phyloP scores from a whole-genome alignment of 345 rosid genomes.

The Noccaea caerulescens region DNA sequence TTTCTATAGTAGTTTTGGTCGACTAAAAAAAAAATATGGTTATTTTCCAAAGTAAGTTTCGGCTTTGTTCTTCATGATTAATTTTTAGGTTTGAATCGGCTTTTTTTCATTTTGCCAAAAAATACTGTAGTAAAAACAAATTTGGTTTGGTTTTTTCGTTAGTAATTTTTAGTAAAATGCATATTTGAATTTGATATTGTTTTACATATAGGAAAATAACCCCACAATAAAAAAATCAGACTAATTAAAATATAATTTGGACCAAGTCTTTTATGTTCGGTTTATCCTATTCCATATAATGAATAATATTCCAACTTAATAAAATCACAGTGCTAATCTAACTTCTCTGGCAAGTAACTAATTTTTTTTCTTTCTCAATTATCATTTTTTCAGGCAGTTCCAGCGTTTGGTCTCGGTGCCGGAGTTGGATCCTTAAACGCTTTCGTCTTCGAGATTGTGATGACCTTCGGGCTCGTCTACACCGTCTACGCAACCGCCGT shows the following conservation, averaged over 20 bases:
- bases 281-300: not conserved
- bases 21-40: not conserved
- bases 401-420: constrained; percentile 64
- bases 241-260: not conserved
- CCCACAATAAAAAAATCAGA: not conserved
- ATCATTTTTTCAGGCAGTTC: constrained; percentile 50
- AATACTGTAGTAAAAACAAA: too few species aligned
- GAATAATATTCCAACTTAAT: not conserved
- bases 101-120: too few species aligned
- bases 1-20: not conserved
- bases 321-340: constrained; percentile 10
- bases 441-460: constrained; percentile 83
- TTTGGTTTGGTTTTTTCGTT: not conserved
- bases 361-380: not conserved
- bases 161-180: not conserved
- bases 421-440: constrained; percentile 81
- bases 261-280: not conserved
- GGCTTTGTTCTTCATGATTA: not conserved
- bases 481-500: constrained; percentile 94
- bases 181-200: not conserved
- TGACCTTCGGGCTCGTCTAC: constrained; percentile 92
- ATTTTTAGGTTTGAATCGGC: too few species aligned
- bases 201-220: not conserved
- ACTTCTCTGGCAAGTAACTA: constrained; percentile 34
- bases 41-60: not conserved